phyloP scores from a whole-genome alignment of 495 filamentous ascomycete species.

The Penicillium paxilli region DNA sequence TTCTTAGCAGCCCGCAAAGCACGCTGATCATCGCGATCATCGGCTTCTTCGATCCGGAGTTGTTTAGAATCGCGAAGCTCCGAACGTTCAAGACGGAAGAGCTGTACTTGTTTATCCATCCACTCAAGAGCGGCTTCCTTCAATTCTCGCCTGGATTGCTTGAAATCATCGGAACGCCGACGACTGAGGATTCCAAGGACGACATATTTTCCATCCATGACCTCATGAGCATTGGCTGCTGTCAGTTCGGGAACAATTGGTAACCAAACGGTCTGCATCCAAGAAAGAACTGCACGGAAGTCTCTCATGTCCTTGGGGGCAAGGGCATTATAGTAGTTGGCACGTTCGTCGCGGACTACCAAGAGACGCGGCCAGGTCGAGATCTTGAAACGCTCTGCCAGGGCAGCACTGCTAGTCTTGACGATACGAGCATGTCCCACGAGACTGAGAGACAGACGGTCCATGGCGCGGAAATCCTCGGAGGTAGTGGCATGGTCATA shows the following conservation, averaged over 20 bases:
- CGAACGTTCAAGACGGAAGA: slow-evolving; percentile 87
- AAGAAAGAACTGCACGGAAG: slow-evolving; percentile 71
- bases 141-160: slow-evolving; percentile 77
- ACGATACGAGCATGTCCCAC: slow-evolving; percentile 91
- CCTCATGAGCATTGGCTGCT: slow-evolving; percentile 83
- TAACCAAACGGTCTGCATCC: slow-evolving; percentile 96
- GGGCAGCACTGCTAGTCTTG: slow-evolving; percentile 72
- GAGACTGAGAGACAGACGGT: slow-evolving; percentile 78
- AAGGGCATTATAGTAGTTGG: slow-evolving; percentile 83
- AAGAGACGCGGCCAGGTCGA: slow-evolving; percentile 91
- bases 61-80: slow-evolving; percentile 94
- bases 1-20: slow-evolving; percentile 86
- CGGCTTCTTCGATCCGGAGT: slow-evolving; percentile 90
- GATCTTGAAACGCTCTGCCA: slow-evolving; percentile 85
- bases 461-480: slow-evolving; percentile 88
- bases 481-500: slow-evolving; percentile 91
- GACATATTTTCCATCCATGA: slow-evolving; percentile 91
- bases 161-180: slow-evolving; percentile 76
- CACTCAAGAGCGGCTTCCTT: slow-evolving; percentile 95
- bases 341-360: slow-evolving; percentile 83
- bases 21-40: slow-evolving; percentile 88
- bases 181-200: slow-evolving; percentile 88
- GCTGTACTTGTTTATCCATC: slow-evolving; percentile 92
- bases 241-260: slow-evolving; percentile 97
- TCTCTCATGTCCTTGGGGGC: slow-evolving; percentile 90